Evolutionary conservation across 768 basidiomycete genomes (phyloP).

Genomic region (Boletus speciosus): DNA sequence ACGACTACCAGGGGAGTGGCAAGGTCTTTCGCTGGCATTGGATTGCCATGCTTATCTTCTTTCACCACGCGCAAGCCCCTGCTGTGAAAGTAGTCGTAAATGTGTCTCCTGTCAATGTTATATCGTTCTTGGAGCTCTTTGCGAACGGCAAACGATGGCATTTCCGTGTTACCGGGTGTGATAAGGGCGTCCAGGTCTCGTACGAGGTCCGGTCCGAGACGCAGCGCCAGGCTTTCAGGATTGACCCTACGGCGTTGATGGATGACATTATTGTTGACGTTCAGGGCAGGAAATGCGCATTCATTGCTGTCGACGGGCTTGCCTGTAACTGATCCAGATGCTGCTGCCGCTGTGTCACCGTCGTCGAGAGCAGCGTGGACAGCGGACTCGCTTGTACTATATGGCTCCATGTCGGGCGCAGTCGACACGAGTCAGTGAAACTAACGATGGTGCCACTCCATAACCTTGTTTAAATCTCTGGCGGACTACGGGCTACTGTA

Average conservation of each 20-base stretch:
- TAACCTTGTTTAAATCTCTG: slow-evolving; percentile 14
- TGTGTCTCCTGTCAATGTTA: slow-evolving; percentile 65
- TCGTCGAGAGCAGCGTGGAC: neutral
- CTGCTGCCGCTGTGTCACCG: neutral
- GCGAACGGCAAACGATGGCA: slow-evolving; percentile 70
- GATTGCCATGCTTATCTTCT: slow-evolving; percentile 58
- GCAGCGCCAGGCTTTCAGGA: slow-evolving; percentile 63
- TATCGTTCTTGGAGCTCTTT: slow-evolving; percentile 71
- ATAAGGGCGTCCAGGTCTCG: slow-evolving; percentile 72
- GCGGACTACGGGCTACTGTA: slow-evolving; percentile 5
- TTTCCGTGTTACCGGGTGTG: slow-evolving; percentile 61
- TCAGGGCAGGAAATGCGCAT: neutral
- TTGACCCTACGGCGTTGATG: slow-evolving; percentile 51
- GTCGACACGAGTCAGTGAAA: slow-evolving; percentile 1
- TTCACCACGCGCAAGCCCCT: slow-evolving; percentile 60
- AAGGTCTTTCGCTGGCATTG: slow-evolving; percentile 29
- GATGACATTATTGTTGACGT: slow-evolving; percentile 7
- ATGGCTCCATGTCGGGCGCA: slow-evolving; percentile 13
- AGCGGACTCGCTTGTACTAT: neutral
- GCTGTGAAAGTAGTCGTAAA: slow-evolving; percentile 77
- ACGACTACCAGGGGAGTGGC: slow-evolving; percentile 21
- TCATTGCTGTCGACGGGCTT: slow-evolving; percentile 5
- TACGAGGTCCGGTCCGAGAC: slow-evolving; percentile 63
- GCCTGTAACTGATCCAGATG: slow-evolving; percentile 9
- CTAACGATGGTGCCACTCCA: neutral